A percentile compares a stretch with the other conserved stretches of the same genome.
Conservation (phyloP, 345 rosid genomes). For the Aquilaria yunnanensis region DNA sequence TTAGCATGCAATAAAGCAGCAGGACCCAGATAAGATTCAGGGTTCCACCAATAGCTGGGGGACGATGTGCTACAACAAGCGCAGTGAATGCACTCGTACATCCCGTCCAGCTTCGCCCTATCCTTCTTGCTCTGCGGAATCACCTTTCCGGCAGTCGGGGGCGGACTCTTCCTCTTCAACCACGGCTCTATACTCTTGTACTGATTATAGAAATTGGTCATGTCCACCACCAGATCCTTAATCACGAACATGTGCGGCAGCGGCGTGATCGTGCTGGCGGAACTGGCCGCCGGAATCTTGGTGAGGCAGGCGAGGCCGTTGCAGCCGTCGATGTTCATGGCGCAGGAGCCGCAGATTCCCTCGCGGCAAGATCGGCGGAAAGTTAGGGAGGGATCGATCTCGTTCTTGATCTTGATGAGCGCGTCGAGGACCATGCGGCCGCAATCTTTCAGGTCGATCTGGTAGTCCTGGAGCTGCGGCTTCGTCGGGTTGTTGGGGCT, state of each 20-base stretch:
- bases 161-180: slow-evolving; percentile 87
- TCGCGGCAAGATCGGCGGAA: slow-evolving; percentile 97
- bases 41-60: slow-evolving; percentile 99
- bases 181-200: slow-evolving; percentile 98
- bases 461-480: slow-evolving; percentile 59
- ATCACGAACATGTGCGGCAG: slow-evolving; percentile 95
- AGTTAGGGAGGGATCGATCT: slow-evolving; percentile 86
- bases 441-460: slow-evolving; percentile 79
- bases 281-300: slow-evolving; percentile 43
- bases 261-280: slow-evolving; percentile 52
- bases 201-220: slow-evolving; percentile 96
- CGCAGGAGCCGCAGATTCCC: slow-evolving; percentile 95
- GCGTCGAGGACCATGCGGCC: slow-evolving; percentile 98
- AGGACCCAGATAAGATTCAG: slow-evolving; percentile 89
- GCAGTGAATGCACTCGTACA: slow-evolving; percentile 93
- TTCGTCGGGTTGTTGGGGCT: slow-evolving; percentile 72
- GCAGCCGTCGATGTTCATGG: slow-evolving; percentile 96
- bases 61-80: slow-evolving; percentile 94
- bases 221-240: slow-evolving; percentile 92
- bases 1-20: slow-evolving; percentile 95
- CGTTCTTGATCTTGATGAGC: slow-evolving; percentile 93
- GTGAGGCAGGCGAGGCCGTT: slow-evolving; percentile 92
- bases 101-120: slow-evolving; percentile 88
- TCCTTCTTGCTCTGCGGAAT: slow-evolving; percentile 83
- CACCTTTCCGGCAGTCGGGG: slow-evolving; percentile 66